Evolutionary conservation across 345 rosid genomes (phyloP).

Genomic region (Viola odorata): DNA sequence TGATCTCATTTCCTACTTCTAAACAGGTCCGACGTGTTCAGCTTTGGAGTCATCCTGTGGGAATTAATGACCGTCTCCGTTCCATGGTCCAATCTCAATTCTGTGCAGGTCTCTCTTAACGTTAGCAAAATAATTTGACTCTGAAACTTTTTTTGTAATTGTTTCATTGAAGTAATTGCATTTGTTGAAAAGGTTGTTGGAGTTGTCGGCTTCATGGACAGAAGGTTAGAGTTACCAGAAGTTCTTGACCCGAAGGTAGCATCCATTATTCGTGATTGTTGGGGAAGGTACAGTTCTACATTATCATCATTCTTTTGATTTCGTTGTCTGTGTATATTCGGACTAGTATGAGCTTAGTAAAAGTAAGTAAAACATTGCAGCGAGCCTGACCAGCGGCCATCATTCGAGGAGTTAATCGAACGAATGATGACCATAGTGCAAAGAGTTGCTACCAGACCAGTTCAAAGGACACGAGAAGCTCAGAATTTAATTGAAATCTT

Average conservation of each 20-base stretch:
- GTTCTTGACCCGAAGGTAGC: slow-evolving; percentile 55
- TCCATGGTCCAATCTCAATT: slow-evolving; percentile 76
- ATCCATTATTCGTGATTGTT: slow-evolving; percentile 66
- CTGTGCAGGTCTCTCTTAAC: slow-evolving; percentile 41
- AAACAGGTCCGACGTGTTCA: slow-evolving; percentile 82
- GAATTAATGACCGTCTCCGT: slow-evolving; percentile 69
- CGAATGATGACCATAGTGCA: slow-evolving; percentile 46
- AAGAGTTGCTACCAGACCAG: slow-evolving; percentile 11
- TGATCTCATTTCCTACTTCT: neutral
- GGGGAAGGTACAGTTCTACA: slow-evolving; percentile 49
- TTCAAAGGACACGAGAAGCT: slow-evolving; percentile 9
- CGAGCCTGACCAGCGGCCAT: slow-evolving; percentile 58
- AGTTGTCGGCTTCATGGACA: slow-evolving; percentile 87
- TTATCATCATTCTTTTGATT: too few species aligned
- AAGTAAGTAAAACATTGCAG: slow-evolving; percentile 30
- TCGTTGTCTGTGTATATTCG: neutral
- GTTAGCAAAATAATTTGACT: too few species aligned
- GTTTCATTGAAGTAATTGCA: slow-evolving; percentile 3
- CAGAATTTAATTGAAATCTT: slow-evolving; percentile 8
- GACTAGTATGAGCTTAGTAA: neutral
- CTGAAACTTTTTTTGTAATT: neutral
- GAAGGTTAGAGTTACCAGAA: slow-evolving; percentile 77
- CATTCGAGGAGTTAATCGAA: slow-evolving; percentile 65
- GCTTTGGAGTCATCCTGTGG: slow-evolving; percentile 82
- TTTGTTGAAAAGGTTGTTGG: slow-evolving; percentile 54